A percentile compares a stretch with the other conserved stretches of the same genome.
Conservation (phyloP, 2,329 filamentous ascomycete species). For the Aspergillus costaricaensis region DNA sequence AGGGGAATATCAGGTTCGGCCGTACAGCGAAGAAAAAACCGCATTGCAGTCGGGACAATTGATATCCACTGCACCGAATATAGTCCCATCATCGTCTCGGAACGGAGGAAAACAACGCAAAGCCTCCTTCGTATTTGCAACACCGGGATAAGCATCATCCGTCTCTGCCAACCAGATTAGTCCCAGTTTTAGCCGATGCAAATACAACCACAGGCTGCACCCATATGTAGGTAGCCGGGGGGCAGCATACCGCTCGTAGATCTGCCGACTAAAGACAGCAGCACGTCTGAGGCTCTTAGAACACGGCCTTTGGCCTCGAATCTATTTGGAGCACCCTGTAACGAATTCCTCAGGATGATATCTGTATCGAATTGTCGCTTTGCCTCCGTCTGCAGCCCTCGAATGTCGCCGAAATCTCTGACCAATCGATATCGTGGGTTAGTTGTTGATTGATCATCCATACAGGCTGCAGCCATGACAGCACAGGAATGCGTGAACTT, state of each 20-base stretch:
- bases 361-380: slow-evolving; percentile 24
- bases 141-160: slow-evolving; percentile 17
- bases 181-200: slow-evolving; percentile 7
- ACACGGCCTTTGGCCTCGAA: slow-evolving; percentile 22
- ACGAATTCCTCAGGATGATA: slow-evolving; percentile 16
- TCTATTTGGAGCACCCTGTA: slow-evolving; percentile 14
- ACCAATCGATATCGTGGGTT: slow-evolving; percentile 2
- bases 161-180: slow-evolving; percentile 8
- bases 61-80: slow-evolving; percentile 23
- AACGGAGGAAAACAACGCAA: slow-evolving; percentile 32
- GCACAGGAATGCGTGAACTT: slow-evolving; percentile 8
- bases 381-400: slow-evolving; percentile 11
- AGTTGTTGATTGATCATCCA: background rate
- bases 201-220: slow-evolving; percentile 4
- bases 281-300: slow-evolving; percentile 26
- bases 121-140: slow-evolving; percentile 30
- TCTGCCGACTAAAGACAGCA: slow-evolving; percentile 25
- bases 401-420: slow-evolving; percentile 15
- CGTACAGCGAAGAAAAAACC: slow-evolving; percentile 33
- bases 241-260: slow-evolving; percentile 20
- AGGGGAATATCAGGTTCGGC: background rate
- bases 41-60: slow-evolving; percentile 34
- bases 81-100: slow-evolving; percentile 26
- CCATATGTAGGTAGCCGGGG: slow-evolving; percentile 8
- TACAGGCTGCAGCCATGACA: background rate